Evolutionary conservation across 768 basidiomycete genomes (phyloP), one percentile per base, ranked within the genome.

Genomic region (Hericium rajendrae): DNA sequence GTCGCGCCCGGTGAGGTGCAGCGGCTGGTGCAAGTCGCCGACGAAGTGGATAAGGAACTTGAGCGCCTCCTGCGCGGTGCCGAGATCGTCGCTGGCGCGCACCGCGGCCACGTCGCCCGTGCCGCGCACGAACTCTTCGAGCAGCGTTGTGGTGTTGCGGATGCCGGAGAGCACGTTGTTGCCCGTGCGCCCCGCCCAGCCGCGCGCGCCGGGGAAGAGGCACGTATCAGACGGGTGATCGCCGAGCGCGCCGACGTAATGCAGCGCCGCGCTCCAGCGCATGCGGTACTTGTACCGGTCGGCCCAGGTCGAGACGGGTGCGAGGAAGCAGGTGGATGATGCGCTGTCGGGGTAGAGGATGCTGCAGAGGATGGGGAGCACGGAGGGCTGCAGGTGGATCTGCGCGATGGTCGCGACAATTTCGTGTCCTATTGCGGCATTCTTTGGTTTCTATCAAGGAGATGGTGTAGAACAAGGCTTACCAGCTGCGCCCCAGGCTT

Each of bases 361-460:
- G 28, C 74, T 69, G 62, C 87, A 90, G 55, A 97, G 72, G 37
- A 76, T 77, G 2, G 81, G 76, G 41, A 86, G 75, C 4, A 86
- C 84, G 2, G 73, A 74, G 0, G 90, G 89, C 68, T 91, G 81
- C 2, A 97, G 79, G 68, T 97, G 83, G 58, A 94, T 91, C 68
- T 97, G 88, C 1, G 95, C 95, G 57, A 98, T 88, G 4, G 94
- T 95, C 1, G 94, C 94, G 5, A 92, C 82, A 37, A 97, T 85
- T 74, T 97, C 89, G 64, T 97, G 94, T 3, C 94, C 92, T 84
- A 60, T 32, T 32, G 32, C 5, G 5, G 32, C 9, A 6, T 10
- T 32, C 32, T 32, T 8, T 32, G 6, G 32, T 32, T 32, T 10
- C 32, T 6, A 1, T 32, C 32, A 32, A 8, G 32, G 9, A 8